Conservation (phyloP, 2,329 filamentous ascomycete genomes). For the Fonsecaea pugnacius region DNA sequence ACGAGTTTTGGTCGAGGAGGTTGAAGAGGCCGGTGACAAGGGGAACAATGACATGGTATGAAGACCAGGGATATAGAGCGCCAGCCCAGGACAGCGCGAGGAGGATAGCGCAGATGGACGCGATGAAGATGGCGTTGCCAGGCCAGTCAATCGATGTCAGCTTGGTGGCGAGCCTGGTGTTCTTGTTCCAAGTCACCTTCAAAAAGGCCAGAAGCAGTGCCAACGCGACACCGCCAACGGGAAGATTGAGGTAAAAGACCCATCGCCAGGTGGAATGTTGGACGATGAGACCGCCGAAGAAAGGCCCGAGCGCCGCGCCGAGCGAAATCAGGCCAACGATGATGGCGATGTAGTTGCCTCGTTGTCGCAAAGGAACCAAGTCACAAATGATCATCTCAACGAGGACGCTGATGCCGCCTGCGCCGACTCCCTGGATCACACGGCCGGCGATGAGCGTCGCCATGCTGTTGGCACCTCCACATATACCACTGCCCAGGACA, state of each 20-base stretch:
- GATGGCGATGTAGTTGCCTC: constrained; percentile 42
- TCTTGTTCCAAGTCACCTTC: constrained; percentile 37
- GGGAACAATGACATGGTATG: constrained; percentile 47
- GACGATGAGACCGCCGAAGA: constrained; percentile 50
- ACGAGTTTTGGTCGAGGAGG: constrained; percentile 36
- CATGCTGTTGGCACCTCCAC: constrained; percentile 52
- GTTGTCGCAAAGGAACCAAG: constrained; percentile 45
- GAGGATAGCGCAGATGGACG: constrained; percentile 46
- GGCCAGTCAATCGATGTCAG: constrained; percentile 48
- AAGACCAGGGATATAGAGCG: constrained; percentile 45
- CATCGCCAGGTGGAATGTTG: constrained; percentile 37
- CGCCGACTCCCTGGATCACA: constrained; percentile 58
- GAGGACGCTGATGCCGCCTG: constrained; percentile 51
- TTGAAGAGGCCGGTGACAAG: constrained; percentile 44
- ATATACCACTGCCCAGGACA: constrained; percentile 58
- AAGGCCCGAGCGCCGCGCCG: constrained; percentile 39
- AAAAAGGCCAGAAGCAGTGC: constrained; percentile 41
- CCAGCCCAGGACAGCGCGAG: constrained; percentile 52
- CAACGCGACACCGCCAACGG: constrained; percentile 37
- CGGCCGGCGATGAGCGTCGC: constrained; percentile 45
- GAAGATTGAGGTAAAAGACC: constrained; percentile 54
- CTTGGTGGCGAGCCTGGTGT: constrained; percentile 39
- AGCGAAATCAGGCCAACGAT: constrained; percentile 40
- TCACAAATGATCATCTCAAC: constrained; percentile 57
- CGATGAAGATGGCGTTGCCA: constrained; percentile 47